Percentiles rank a stretch among this genome's conserved stretches.
phyloP scores from a whole-genome alignment of 2,329 filamentous ascomycete species.

The Fusarium setosum region DNA sequence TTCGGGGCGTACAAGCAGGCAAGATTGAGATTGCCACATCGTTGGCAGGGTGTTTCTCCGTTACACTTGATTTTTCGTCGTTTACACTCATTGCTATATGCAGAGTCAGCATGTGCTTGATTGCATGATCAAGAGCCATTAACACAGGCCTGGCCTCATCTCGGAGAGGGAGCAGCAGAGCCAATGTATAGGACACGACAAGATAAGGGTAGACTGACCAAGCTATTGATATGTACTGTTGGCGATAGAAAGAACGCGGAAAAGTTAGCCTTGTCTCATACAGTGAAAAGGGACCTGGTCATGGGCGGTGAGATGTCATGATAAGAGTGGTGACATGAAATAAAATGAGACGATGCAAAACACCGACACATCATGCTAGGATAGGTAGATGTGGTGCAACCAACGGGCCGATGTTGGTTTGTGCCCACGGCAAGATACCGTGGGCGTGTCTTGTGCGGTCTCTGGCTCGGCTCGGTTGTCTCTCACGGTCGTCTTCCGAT shows the following conservation, averaged over 20 bases:
- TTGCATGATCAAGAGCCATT: background rate
- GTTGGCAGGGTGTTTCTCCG: conserved; percentile 74
- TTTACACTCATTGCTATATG: conserved; percentile 75
- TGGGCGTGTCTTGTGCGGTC: conserved; percentile 19
- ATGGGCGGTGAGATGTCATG: background rate
- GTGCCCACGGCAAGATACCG: background rate
- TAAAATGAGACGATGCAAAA: background rate
- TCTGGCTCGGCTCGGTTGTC: background rate
- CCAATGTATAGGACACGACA: background rate
- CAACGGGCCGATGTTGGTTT: conserved; percentile 5
- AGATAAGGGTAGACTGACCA: conserved; percentile 59
- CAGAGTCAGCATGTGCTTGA: conserved; percentile 4
- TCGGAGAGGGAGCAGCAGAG: background rate
- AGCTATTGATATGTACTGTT: conserved; percentile 70
- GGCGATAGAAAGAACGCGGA: conserved; percentile 1
- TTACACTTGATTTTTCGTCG: conserved; percentile 82
- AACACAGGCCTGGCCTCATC: background rate
- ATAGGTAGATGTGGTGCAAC: conserved; percentile 23
- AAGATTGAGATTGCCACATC: conserved; percentile 76
- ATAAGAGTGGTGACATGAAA: background rate
- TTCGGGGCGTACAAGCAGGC: conserved; percentile 74
- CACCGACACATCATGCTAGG: conserved; percentile 3
- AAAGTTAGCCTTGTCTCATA: conserved; percentile 29
- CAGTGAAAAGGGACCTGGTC: background rate
- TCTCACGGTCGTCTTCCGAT: background rate